A percentile compares a stretch with the other conserved stretches of the same genome.
Conservation (phyloP, 2,329 filamentous ascomycete genomes). For the Scedosporium apiospermum region DNA sequence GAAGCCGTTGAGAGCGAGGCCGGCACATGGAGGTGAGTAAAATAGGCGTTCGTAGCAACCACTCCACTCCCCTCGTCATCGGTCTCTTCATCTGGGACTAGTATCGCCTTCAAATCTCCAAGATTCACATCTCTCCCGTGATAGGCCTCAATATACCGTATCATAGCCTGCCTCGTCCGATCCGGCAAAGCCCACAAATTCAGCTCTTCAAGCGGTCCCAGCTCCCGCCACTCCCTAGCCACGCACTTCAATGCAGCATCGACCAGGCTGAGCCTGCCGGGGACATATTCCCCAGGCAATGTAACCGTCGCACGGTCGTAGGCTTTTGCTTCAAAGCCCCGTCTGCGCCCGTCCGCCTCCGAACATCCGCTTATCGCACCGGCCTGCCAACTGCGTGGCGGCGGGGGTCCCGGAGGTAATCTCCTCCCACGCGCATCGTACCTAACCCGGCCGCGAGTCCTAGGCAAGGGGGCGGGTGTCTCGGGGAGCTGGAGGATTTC, state of each 20-base stretch:
- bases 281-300: slow-evolving; percentile 32
- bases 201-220: slow-evolving; percentile 36
- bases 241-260: slow-evolving; percentile 41
- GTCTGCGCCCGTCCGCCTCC: background rate
- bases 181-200: slow-evolving; percentile 47
- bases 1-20: background rate
- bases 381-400: slow-evolving; percentile 45
- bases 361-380: slow-evolving; percentile 8
- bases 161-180: slow-evolving; percentile 39
- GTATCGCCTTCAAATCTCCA: slow-evolving; percentile 38
- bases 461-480: slow-evolving; percentile 40
- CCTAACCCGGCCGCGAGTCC: slow-evolving; percentile 29
- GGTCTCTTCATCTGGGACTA: slow-evolving; percentile 19
- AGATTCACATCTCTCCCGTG: slow-evolving; percentile 36
- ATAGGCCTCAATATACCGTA: slow-evolving; percentile 38
- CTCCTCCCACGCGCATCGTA: slow-evolving; percentile 39
- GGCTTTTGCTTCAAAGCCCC: background rate
- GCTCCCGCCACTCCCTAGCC: slow-evolving; percentile 37
- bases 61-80: slow-evolving; percentile 7
- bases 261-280: slow-evolving; percentile 37
- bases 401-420: slow-evolving; percentile 47
- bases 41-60: background rate
- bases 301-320: background rate
- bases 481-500: slow-evolving; percentile 51
- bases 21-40: slow-evolving; percentile 5